Evolutionary conservation across 75 land plant species (phyloP), one percentile per base, ranked within the genome.

Genomic region (Picea sitchensis): DNA sequence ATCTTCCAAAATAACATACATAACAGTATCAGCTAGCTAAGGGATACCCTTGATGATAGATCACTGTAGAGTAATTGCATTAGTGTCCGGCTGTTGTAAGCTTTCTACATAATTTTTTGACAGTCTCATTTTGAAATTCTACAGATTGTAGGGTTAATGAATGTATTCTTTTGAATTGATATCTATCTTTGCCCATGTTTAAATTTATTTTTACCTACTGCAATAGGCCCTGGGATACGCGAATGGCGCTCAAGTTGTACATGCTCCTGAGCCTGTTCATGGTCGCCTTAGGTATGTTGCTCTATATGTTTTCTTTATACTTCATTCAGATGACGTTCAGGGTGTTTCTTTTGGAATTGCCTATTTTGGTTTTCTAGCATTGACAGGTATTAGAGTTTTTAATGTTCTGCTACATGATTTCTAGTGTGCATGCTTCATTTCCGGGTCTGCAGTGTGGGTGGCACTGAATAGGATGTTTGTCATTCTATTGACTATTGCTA

Each of bases 211-310:
- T 58, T 14, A 4, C 30, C 36, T 51, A 51, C 56, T 41, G 26
- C 61, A 21, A 26, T 82, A 98, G 99, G 99, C 99, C 31, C 82
- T 98, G 80, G 98, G 94, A 63, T 90, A 83, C 83, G 96, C 80
- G 6, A 91, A 98, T 93, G 98, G 99, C 54, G 98, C 91, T 78
- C 76, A 82, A 81, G 77, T 98, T 81, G 84, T 95, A 14, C 96
- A 93, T 89, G 99, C 99, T 67, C 86, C 93, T 44, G 91, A 93
- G 81, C 98, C 99, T 36, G 82, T 95, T 60, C 99, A 97, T 88
- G 99, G 99, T 60, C 98, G 98, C 61, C 76, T 96, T 47, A 96
- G 99, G 99, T 95, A 81, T 76, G 80, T 30, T 79, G 41, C 20
- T 67, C 59, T 73, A 21, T 54, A 73, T 54, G 17, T 4, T 73